phyloP scores from a whole-genome alignment of 345 rosid genomes.

The Mallotus nudiflorus region DNA sequence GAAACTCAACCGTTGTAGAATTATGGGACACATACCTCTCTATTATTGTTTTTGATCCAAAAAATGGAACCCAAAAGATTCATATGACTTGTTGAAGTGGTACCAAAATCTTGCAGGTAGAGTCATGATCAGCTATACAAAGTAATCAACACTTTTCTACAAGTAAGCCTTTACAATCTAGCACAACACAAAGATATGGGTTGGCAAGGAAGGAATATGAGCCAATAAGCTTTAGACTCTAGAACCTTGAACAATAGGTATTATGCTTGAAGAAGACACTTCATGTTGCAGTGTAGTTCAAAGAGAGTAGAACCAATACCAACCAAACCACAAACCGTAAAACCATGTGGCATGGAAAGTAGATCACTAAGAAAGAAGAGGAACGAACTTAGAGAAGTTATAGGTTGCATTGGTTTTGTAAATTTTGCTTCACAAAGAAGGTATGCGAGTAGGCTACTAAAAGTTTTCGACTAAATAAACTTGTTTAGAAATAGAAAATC shows the following conservation, averaged over 20 bases:
- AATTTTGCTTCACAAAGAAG: conserved; percentile 59
- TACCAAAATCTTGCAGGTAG: conserved; percentile 57
- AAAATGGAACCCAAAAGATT: conserved; percentile 46
- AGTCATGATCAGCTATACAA: conserved; percentile 69
- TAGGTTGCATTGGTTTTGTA: conserved; percentile 54
- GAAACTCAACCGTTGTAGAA: conserved; percentile 50
- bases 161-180: conserved; percentile 35
- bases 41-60: conserved; percentile 43
- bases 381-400: conserved; percentile 50
- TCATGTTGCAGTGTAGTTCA: conserved; percentile 37
- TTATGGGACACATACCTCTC: conserved; percentile 64
- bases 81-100: conserved; percentile 54
- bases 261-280: conserved; percentile 52
- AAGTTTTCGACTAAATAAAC: conserved; percentile 35
- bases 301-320: conserved; percentile 36
- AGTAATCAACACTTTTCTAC: conserved; percentile 58
- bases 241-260: conserved; percentile 66
- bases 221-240: conserved; percentile 76
- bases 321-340: conserved; percentile 26
- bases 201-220: conserved; percentile 45
- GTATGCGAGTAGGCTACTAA: conserved; percentile 45
- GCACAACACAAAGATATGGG: conserved; percentile 31
- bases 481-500: conserved; percentile 51
- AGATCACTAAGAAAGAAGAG: conserved; percentile 51
- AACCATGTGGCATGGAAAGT: conserved; percentile 35